A percentile compares a stretch with the other conserved stretches of the same genome.
phyloP scores from a whole-genome alignment of 2,329 filamentous ascomycete species.

The Endocalyx cinctus region DNA sequence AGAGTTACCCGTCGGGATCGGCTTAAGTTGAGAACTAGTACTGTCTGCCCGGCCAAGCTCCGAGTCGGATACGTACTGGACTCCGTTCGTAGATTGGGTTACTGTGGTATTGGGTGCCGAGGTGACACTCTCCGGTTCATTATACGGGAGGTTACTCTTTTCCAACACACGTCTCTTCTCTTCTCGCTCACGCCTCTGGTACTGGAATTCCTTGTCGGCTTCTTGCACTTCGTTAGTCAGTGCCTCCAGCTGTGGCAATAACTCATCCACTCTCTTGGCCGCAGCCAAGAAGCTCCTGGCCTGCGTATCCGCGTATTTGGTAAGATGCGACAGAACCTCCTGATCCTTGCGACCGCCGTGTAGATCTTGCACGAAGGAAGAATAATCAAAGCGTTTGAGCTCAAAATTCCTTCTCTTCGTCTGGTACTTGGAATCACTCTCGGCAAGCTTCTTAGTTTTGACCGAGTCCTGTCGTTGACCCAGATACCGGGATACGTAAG shows the following conservation, averaged over 20 bases:
- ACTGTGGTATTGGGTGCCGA: constrained; percentile 31
- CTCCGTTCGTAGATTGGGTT: constrained; percentile 39
- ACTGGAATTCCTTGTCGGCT: constrained; percentile 94
- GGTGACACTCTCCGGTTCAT: constrained; percentile 61
- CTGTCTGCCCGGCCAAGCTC: constrained; percentile 72
- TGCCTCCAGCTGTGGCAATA: constrained; percentile 86
- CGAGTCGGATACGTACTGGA: constrained; percentile 54
- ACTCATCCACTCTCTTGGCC: constrained; percentile 79
- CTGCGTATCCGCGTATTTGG: constrained; percentile 88
- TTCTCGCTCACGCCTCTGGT: constrained; percentile 89
- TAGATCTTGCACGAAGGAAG: constrained; percentile 98
- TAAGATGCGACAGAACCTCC: constrained; percentile 90
- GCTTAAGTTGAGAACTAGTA: constrained; percentile 63
- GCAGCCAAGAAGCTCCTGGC: constrained; percentile 76
- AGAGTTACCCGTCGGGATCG: constrained; percentile 42
- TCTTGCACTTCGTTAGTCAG: constrained; percentile 84
- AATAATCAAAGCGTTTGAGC: constrained; percentile 96
- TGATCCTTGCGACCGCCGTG: constrained; percentile 98
- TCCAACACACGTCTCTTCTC: constrained; percentile 88
- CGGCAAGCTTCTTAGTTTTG: constrained; percentile 93
- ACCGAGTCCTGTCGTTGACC: constrained; percentile 92
- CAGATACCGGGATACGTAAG: constrained; percentile 91
- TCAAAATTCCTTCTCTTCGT: constrained; percentile 91
- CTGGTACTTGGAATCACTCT: constrained; percentile 96
- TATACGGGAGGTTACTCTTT: constrained; percentile 73